Evolutionary conservation across 176 grass and related monocot genomes (phyloP).

Genomic region (Cenchrus purpureus): DNA sequence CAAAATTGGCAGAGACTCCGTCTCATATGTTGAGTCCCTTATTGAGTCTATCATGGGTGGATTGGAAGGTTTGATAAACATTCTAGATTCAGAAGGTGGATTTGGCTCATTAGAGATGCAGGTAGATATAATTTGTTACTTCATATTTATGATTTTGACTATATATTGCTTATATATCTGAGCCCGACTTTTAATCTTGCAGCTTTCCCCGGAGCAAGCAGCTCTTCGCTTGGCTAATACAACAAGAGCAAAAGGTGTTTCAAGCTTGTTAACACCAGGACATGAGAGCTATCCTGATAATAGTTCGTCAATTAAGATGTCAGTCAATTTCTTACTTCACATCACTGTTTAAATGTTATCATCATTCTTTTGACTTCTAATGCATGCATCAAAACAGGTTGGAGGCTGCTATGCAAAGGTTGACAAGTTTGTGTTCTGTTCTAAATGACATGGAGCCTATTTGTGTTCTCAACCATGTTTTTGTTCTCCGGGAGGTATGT

Average conservation of each 20-base stretch:
- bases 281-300: slow-evolving; percentile 97
- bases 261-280: slow-evolving; percentile 78
- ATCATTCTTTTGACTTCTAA: slow-evolving; percentile 32
- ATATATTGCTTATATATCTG: slow-evolving; percentile 6
- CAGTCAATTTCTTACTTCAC: slow-evolving; percentile 44
- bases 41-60: slow-evolving; percentile 99
- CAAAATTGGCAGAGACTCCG: slow-evolving; percentile 93
- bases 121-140: slow-evolving; percentile 60
- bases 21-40: slow-evolving; percentile 93
- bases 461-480: slow-evolving; percentile 99
- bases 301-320: slow-evolving; percentile 96
- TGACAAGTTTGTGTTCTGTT: slow-evolving; percentile 97
- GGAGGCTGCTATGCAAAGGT: slow-evolving; percentile 95
- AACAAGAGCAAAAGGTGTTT: slow-evolving; percentile 69
- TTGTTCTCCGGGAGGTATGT: slow-evolving; percentile 92
- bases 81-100: slow-evolving; percentile 97
- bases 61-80: slow-evolving; percentile 98
- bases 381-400: slow-evolving; percentile 72
- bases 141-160: slow-evolving; percentile 26
- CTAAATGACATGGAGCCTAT: slow-evolving; percentile 99
- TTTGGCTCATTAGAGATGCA: slow-evolving; percentile 98
- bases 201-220: slow-evolving; percentile 99
- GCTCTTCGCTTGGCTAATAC: slow-evolving; percentile 77
- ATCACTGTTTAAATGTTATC: slow-evolving; percentile 26
- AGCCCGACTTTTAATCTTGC: slow-evolving; percentile 38